Percentiles rank a stretch among this genome's conserved stretches.
phyloP scores from a whole-genome alignment of 2,329 filamentous ascomycete species.

The Dothideomycetes sp. region DNA sequence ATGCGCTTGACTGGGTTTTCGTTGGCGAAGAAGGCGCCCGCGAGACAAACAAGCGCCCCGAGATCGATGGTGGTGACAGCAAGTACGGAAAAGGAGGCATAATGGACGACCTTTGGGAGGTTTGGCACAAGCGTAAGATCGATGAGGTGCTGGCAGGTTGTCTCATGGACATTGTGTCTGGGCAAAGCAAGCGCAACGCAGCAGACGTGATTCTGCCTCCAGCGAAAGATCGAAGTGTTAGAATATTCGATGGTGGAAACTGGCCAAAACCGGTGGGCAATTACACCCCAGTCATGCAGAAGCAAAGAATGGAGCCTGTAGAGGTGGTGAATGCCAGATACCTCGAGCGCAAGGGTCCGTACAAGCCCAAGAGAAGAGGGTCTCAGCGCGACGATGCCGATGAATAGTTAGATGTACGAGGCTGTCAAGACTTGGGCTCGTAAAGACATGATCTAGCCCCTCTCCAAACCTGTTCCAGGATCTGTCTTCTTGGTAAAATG shows the following conservation, averaged over 20 bases:
- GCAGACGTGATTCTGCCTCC: slow-evolving; percentile 14
- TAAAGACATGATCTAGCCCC: slow-evolving; percentile 75
- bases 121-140: slow-evolving; percentile 78
- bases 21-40: slow-evolving; percentile 54
- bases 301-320: slow-evolving; percentile 47
- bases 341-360: slow-evolving; percentile 41
- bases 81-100: slow-evolving; percentile 59
- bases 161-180: slow-evolving; percentile 56
- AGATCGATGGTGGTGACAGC: slow-evolving; percentile 37
- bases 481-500: slow-evolving; percentile 61
- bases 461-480: slow-evolving; percentile 85
- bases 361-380: slow-evolving; percentile 22
- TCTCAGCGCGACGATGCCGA: slow-evolving; percentile 19
- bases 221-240: slow-evolving; percentile 31
- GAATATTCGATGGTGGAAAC: slow-evolving; percentile 52
- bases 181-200: slow-evolving; percentile 26
- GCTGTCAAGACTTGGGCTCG: slow-evolving; percentile 45
- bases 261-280: slow-evolving; percentile 44
- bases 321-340: slow-evolving; percentile 56
- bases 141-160: slow-evolving; percentile 75
- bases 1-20: slow-evolving; percentile 70
- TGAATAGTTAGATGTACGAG: slow-evolving; percentile 19
- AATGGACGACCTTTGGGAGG: slow-evolving; percentile 67
- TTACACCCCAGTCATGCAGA: slow-evolving; percentile 49
- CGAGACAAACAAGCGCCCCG: slow-evolving; percentile 22